phyloP scores from a whole-genome alignment of 495 filamentous ascomycete species.

The Penicillium paxilli region DNA sequence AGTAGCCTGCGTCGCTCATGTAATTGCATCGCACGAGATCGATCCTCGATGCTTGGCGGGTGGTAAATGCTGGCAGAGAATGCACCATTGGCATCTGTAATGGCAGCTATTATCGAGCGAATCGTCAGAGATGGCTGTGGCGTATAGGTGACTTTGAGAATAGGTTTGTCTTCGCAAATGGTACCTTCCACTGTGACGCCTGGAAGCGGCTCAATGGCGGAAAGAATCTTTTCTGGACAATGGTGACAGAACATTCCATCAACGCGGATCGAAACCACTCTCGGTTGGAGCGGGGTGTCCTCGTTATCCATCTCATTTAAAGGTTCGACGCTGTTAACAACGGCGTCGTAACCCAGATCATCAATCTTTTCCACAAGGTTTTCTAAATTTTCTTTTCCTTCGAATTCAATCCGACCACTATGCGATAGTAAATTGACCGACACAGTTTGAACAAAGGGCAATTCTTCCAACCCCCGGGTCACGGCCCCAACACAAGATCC shows the following conservation, averaged over 20 bases:
- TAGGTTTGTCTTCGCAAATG: conserved; percentile 56
- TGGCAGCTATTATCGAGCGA: conserved; percentile 65
- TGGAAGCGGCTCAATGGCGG: conserved; percentile 52
- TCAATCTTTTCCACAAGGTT: conserved; percentile 71
- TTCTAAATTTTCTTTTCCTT: conserved; percentile 50
- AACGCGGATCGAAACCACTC: conserved; percentile 66
- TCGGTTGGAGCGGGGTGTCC: conserved; percentile 24
- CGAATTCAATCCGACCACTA: conserved; percentile 67
- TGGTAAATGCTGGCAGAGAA: conserved; percentile 74
- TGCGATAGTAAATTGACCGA: conserved; percentile 72
- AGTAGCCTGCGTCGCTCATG: conserved; percentile 63
- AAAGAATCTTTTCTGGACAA: conserved; percentile 66
- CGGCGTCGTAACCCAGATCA: conserved; percentile 76
- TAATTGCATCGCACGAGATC: conserved; percentile 68
- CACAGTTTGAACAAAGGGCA: conserved; percentile 61
- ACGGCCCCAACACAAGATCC: conserved; percentile 69
- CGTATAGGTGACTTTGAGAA: conserved; percentile 69
- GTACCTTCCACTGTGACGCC: conserved; percentile 49
- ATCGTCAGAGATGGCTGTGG: conserved; percentile 75
- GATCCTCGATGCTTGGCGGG: conserved; percentile 82
- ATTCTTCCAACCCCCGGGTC: conserved; percentile 61
- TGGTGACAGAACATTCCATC: conserved; percentile 88
- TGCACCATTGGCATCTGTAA: conserved; percentile 61
- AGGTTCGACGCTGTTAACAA: conserved; percentile 44
- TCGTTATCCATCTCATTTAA: conserved; percentile 11